phyloP scores from a whole-genome alignment of 2,329 filamentous ascomycete genomes.

The Pezicula radicicola region DNA sequence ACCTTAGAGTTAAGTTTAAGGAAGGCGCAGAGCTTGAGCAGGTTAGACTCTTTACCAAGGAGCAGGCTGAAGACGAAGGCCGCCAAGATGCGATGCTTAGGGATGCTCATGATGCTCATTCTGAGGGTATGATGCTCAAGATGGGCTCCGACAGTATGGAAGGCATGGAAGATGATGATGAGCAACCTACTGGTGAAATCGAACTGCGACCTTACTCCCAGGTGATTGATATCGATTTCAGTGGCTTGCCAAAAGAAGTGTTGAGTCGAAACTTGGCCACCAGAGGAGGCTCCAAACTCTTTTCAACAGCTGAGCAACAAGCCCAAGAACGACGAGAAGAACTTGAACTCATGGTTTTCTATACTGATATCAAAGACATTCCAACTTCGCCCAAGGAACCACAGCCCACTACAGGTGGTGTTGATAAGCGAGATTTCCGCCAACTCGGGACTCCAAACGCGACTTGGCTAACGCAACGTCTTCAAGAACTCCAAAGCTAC shows the following conservation, averaged over 20 bases:
- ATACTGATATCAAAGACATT: constrained; percentile 29
- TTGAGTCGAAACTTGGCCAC: constrained; percentile 49
- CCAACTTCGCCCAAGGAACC: constrained; percentile 30
- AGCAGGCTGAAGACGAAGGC: constrained; percentile 67
- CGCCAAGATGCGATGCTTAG: constrained; percentile 65
- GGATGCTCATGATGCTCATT: constrained; percentile 70
- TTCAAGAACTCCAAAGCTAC: constrained; percentile 25
- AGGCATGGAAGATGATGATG: constrained; percentile 50
- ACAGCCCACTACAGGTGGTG: constrained; percentile 7
- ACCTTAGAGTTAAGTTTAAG: constrained; percentile 70
- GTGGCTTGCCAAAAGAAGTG: constrained; percentile 15
- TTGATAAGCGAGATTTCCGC: constrained; percentile 2
- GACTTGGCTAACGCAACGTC: constrained; percentile 23
- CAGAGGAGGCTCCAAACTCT: constrained; percentile 47
- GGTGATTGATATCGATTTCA: constrained; percentile 44
- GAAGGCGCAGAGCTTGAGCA: constrained; percentile 64
- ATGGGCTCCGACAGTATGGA: constrained; percentile 49
- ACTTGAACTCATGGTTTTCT: constrained; percentile 52
- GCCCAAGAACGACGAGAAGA: constrained; percentile 55
- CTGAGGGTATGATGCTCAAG: constrained; percentile 68
- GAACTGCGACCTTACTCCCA: constrained; percentile 51
- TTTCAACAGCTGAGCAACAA: constrained; percentile 54
- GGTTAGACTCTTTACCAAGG: constrained; percentile 68
- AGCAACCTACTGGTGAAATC: constrained; percentile 30
- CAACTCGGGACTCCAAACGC: constrained; percentile 17